Percentiles rank a stretch among this genome's conserved stretches.
These are phyloP conservation scores for Pharus latifolius DNA, from an alignment of 176 grass and related monocot genomes.

Conservation along the genomic window DNA sequence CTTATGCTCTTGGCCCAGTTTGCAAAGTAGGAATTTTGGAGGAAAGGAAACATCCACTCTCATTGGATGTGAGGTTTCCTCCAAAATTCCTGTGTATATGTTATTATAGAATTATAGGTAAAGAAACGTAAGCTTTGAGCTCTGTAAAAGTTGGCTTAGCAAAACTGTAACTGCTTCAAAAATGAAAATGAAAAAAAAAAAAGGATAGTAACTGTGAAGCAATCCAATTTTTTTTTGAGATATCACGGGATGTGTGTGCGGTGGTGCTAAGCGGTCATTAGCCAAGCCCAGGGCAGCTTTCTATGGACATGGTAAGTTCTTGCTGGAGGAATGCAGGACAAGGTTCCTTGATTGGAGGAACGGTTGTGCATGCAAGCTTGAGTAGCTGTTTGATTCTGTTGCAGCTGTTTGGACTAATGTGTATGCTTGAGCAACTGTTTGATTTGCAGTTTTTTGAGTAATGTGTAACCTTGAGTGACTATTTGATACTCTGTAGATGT, in stretches of 20 bases:
- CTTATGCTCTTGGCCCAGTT: too few relatives aligned
- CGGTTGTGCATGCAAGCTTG: background rate
- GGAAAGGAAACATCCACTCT: too few relatives aligned
- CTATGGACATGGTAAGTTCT: background rate
- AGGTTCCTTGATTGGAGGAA: background rate
- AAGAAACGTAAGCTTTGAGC: constrained; percentile 1
- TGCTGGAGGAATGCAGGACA: background rate
- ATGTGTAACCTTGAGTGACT: too few relatives aligned
- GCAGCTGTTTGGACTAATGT: background rate
- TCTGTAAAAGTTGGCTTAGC: background rate
- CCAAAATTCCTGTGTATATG: too few relatives aligned
- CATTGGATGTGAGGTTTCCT: too few relatives aligned
- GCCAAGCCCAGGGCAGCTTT: background rate
- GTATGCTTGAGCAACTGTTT: too few relatives aligned
- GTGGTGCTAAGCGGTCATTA: background rate
- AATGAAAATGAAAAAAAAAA: background rate
- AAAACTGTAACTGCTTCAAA: background rate
- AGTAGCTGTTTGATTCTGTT: background rate
- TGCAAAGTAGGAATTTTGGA: too few relatives aligned
- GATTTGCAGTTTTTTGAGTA: too few relatives aligned
- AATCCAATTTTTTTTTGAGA: too few relatives aligned
- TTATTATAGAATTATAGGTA: too few relatives aligned
- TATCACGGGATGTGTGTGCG: too few relatives aligned
- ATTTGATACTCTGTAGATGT: too few relatives aligned
- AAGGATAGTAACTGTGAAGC: background rate